Evolutionary conservation across 2,329 filamentous ascomycete genomes (phyloP).

Genomic region (Boeremia lycopersici): DNA sequence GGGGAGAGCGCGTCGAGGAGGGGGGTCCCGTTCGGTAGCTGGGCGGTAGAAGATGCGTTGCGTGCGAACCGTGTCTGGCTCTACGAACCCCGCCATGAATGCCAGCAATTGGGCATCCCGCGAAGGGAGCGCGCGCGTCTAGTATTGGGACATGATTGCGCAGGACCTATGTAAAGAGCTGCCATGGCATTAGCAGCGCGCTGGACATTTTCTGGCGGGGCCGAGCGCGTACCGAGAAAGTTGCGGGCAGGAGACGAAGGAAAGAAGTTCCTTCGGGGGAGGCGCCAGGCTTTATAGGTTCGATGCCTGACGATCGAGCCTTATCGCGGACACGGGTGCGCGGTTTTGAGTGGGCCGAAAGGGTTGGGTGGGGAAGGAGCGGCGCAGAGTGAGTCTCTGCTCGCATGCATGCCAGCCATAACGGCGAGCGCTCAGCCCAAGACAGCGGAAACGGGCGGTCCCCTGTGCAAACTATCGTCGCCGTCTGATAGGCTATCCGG

Average conservation of each 20-base stretch:
- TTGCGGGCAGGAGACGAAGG: slow-evolving; percentile 28
- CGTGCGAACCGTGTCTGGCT: slow-evolving; percentile 30
- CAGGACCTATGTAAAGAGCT: slow-evolving; percentile 23
- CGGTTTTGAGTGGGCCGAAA: slow-evolving; percentile 18
- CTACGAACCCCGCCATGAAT: slow-evolving; percentile 45
- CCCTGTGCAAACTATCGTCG: slow-evolving; percentile 10
- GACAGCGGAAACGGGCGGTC: slow-evolving; percentile 10
- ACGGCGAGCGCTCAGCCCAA: background rate
- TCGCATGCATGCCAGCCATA: slow-evolving; percentile 13
- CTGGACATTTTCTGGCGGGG: slow-evolving; percentile 24
- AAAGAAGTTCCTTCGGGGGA: slow-evolving; percentile 19
- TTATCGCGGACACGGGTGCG: slow-evolving; percentile 16
- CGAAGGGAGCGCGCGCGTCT: slow-evolving; percentile 32
- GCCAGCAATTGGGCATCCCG: slow-evolving; percentile 42
- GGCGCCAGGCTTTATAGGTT: slow-evolving; percentile 23
- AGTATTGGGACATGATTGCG: slow-evolving; percentile 38
- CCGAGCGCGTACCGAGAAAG: slow-evolving; percentile 39
- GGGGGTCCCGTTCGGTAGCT: slow-evolving; percentile 19
- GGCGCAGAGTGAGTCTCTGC: slow-evolving; percentile 20
- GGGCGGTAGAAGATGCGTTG: slow-evolving; percentile 22
- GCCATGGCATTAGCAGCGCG: slow-evolving; percentile 32
- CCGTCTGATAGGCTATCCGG: slow-evolving; percentile 5
- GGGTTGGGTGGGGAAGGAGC: slow-evolving; percentile 18
- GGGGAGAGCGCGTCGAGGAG: slow-evolving; percentile 49
- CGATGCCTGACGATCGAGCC: slow-evolving; percentile 18